Evolutionary conservation across 306 rosid species (phyloP), one percentile per base, ranked within the genome.

Genomic region (Vigna angularis): DNA sequence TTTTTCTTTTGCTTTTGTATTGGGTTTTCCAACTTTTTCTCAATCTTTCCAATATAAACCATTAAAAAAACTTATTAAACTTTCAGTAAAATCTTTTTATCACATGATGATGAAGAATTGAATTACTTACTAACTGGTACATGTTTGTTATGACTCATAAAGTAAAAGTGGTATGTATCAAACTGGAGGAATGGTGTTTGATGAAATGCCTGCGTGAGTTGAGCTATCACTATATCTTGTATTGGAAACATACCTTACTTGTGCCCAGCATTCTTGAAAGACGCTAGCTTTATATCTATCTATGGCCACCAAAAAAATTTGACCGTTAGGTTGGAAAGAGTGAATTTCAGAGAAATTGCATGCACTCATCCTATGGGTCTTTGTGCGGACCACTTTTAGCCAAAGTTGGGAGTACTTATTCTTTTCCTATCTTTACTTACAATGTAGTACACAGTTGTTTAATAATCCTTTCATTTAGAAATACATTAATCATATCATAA

Each of bases 211-310:
- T 45, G 30, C 73, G 81, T 70, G 83, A 57, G 82, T 82, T 83
- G 84, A 73, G 84, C 65, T 70, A 89, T 91, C 86, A 87, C 88
- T 87, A 84, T 91, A 76, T 89, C 90, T 89, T 93, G 89, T 81
- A 82, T 79, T 83, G 91, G 94, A 93, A 89, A 91, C 91, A 88
- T 89, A 81, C 91, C 86, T 88, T 84, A 79, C 90, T 87, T 86
- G 88, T 28, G 80, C 68, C 79, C 77, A 65, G 81, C 78, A 81
- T 76, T 69, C 87, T 85, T 89, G 72, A 53, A 86, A 81, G 74
- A 78, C 77, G 81, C 72, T 71, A 77, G 71, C 86, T 79, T 87
- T 91, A 51, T 55, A 84, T 80, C 63, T 73, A 66, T 81, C 24
- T 17, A 71, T 81, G 34, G 40, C 65, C 73, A 51, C 28, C 82